These are phyloP conservation scores for Cucurbita moschata DNA, from an alignment of 306 rosid species.

Conservation along the genomic window DNA sequence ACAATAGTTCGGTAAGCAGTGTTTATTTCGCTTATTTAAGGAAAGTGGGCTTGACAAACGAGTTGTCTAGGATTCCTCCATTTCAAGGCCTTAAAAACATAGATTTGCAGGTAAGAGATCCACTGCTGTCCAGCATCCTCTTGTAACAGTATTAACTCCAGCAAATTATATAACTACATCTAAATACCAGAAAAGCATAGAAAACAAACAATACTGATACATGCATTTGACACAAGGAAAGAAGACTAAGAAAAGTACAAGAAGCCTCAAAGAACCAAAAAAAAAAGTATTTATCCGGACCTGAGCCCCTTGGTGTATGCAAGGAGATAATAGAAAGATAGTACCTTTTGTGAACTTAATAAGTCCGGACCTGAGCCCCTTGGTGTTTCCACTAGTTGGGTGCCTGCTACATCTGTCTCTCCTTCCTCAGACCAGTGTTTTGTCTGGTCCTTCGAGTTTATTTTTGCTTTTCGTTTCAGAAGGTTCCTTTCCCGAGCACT, in stretches of 20 bases:
- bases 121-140: not conserved
- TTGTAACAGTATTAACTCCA: not conserved
- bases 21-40: not conserved
- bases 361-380: constrained; percentile 52
- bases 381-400: constrained; percentile 27
- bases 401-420: constrained; percentile 36
- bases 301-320: too few relatives aligned
- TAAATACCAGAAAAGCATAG: not conserved
- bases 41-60: not conserved
- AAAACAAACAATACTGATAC: not conserved
- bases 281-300: not conserved
- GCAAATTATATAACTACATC: not conserved
- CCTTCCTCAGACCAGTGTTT: constrained; percentile 83
- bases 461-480: constrained; percentile 87
- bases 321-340: not conserved
- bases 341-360: constrained; percentile 45
- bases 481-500: constrained; percentile 90
- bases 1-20: too few relatives aligned
- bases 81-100: not conserved
- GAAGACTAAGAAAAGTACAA: not conserved
- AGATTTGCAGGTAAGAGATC: not conserved
- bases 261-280: not conserved
- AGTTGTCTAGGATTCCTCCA: not conserved
- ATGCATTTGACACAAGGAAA: not conserved
- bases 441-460: constrained; percentile 71